Base-by-base conservation (phyloP, 2,329 filamentous ascomycete genomes). In the Arthrobotrys iridis region DNA sequence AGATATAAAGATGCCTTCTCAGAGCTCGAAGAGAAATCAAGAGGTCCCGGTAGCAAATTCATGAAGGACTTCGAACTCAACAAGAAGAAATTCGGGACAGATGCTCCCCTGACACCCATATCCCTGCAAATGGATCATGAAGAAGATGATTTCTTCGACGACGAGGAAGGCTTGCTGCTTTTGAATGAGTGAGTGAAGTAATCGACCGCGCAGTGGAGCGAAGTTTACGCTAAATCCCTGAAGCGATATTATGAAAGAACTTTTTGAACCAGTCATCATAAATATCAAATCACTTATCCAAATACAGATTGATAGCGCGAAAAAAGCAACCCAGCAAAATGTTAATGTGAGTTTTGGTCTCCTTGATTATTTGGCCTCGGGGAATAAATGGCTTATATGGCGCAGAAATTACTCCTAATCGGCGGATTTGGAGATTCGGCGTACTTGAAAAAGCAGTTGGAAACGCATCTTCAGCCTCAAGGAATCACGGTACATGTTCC, bases 361-460 rank as follows among this genome's bases (percentile, higher is more conserved):
- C 1, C 7, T n/a, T 24, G 22, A 15, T 15, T 15, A 1, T 22
- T 8, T 22, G 30, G 22, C 7, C 24, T 45, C 15, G 20, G 10
- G n/a, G 10, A 5, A 24, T 6, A 24, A 3, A 46, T 46, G 3
- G 20, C 6, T 46, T 5, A 24, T 24, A 8, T 24, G 41, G 18
- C n/a, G n/a, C 6, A 60, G 57, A 60, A 60, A 45, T 1, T 60
- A 1, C 22, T 60, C 37, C 11, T 60, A 11, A 37, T 60, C 8
- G 57, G 57, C 7, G 57, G 57, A 20, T 60, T 60, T 60, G 57
- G 57, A 15, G 37, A 60, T 33, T 60, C 57, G 4, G 40, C 35
- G 20, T 60, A 60, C 18, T 26, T 60, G 20, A 4, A 60, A 33
- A 4, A 30, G 7, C 4, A 18, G 20, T 15, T 60, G 11, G 37